phyloP scores from a whole-genome alignment of 148 eudicot species.

The Cornus kousa region DNA sequence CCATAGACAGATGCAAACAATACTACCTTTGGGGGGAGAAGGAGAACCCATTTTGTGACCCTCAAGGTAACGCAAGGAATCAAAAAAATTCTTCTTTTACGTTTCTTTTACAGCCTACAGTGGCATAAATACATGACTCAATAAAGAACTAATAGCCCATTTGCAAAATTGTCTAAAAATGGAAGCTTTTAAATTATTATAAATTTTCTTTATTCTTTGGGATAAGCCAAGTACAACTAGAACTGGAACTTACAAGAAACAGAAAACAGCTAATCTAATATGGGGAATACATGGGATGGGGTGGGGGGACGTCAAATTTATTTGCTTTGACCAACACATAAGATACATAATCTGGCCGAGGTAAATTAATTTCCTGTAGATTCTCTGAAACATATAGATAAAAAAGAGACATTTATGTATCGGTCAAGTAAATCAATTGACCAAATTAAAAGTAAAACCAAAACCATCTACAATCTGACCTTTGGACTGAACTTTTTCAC shows the following conservation, averaged over 20 bases:
- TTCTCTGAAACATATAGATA: conserved; percentile 11
- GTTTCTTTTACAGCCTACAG: neutral
- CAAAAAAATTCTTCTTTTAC: neutral
- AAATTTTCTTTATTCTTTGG: too few species aligned
- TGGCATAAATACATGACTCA: neutral
- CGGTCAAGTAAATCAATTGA: conserved; percentile 22
- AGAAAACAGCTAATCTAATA: neutral
- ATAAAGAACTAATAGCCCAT: neutral
- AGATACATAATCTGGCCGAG: conserved; percentile 33
- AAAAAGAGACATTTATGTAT: conserved; percentile 17
- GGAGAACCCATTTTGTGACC: neutral
- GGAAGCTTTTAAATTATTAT: too few species aligned
- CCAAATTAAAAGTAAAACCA: conserved; percentile 8
- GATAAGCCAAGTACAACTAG: too few species aligned
- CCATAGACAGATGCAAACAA: neutral
- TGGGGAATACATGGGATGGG: neutral
- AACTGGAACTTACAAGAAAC: conserved; percentile 2
- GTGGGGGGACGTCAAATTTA: neutral
- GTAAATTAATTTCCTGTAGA: conserved; percentile 18
- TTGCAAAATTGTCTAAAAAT: neutral
- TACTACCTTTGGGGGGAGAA: neutral
- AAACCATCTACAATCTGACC: conserved; percentile 13
- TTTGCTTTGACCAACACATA: conserved; percentile 17
- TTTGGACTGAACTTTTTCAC: conserved; percentile 14
- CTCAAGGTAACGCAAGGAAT: neutral